Evolutionary conservation across 2,329 filamentous ascomycete species (phyloP).

Genomic region (Lecanosticta acicola): DNA sequence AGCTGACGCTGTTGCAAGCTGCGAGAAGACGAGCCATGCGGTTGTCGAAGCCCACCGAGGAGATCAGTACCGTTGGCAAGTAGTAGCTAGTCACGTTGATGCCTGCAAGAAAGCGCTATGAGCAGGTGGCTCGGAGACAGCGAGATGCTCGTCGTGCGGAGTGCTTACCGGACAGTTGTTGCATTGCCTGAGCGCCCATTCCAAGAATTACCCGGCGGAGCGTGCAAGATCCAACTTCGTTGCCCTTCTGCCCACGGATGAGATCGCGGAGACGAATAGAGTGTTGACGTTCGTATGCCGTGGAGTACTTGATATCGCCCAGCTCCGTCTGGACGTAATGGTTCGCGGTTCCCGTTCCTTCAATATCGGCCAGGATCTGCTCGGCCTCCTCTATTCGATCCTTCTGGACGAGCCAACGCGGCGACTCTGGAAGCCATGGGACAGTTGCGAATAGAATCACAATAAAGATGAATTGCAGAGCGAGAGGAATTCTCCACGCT

Average conservation of each 20-base stretch:
- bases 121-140: background rate
- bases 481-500: slow-evolving; percentile 44
- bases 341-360: slow-evolving; percentile 41
- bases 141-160: background rate
- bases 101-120: slow-evolving; percentile 9
- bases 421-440: slow-evolving; percentile 45
- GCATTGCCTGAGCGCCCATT: slow-evolving; percentile 50
- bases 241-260: slow-evolving; percentile 42
- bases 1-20: slow-evolving; percentile 49
- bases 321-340: slow-evolving; percentile 42
- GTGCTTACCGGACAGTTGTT: slow-evolving; percentile 39
- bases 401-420: slow-evolving; percentile 45
- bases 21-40: slow-evolving; percentile 51
- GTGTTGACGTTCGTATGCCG: slow-evolving; percentile 47
- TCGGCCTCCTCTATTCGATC: slow-evolving; percentile 43
- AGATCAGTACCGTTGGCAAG: slow-evolving; percentile 54
- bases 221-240: slow-evolving; percentile 44
- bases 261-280: slow-evolving; percentile 48
- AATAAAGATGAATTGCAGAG: slow-evolving; percentile 48
- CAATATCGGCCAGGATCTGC: slow-evolving; percentile 46
- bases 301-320: slow-evolving; percentile 45
- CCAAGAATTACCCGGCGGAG: slow-evolving; percentile 49
- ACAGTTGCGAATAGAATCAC: slow-evolving; percentile 42
- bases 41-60: slow-evolving; percentile 51
- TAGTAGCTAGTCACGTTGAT: slow-evolving; percentile 46